Percentiles rank a stretch among this genome's conserved stretches.
Evolutionary conservation across 2,329 filamentous ascomycete genomes (phyloP).

Genomic region (Rutstroemia sydowiana): DNA sequence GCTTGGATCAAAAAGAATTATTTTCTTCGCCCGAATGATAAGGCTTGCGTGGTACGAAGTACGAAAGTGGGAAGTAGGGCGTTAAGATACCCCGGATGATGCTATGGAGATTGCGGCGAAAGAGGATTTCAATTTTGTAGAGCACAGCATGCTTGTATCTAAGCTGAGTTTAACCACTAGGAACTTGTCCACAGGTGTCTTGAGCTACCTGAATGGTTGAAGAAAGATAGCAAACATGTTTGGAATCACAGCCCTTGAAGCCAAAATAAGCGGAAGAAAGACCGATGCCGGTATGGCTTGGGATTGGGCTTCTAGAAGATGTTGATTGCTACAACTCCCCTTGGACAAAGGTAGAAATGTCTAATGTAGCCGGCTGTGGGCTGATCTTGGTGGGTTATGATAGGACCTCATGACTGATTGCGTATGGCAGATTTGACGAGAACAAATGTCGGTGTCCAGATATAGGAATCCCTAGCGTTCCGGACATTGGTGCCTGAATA

Average conservation of each 20-base stretch:
- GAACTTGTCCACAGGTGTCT: neutral
- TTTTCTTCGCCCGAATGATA: neutral
- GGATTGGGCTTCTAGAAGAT: neutral
- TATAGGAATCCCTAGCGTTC: neutral
- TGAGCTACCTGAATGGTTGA: neutral
- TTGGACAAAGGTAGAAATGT: neutral
- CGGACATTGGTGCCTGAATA: neutral
- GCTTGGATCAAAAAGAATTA: neutral
- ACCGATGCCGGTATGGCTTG: neutral
- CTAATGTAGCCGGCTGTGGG: neutral
- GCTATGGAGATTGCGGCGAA: neutral
- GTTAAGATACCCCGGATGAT: neutral
- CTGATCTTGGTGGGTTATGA: neutral
- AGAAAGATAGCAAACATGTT: neutral
- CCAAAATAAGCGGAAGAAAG: neutral
- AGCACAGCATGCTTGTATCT: neutral
- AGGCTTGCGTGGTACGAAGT: constrained; percentile 5
- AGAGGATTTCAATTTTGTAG: neutral
- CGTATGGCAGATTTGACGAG: neutral
- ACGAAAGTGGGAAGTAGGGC: neutral
- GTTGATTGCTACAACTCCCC: neutral
- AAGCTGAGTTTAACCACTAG: neutral
- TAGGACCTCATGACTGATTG: neutral
- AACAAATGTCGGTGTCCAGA: neutral
- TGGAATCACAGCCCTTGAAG: neutral